Percentiles rank a stretch among this genome's conserved stretches.
These are phyloP conservation scores for Niebla homalea DNA, from an alignment of 495 filamentous ascomycete genomes.

Conservation along the genomic window DNA sequence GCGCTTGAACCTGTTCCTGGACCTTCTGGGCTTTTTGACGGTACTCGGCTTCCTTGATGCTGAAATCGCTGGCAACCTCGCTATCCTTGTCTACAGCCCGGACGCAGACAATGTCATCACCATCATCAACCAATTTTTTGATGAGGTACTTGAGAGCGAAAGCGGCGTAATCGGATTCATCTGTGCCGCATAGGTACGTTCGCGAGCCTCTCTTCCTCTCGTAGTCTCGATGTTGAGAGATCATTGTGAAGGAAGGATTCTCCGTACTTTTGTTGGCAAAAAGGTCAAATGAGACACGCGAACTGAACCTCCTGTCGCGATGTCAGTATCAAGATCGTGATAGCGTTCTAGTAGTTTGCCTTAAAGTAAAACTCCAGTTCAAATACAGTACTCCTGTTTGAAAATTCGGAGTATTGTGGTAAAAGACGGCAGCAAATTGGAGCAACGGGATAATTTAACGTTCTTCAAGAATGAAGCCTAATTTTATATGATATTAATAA, in stretches of 20 bases:
- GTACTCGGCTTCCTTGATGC: conserved; percentile 61
- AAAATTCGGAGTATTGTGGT: no score
- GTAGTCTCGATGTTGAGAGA: conserved; percentile 82
- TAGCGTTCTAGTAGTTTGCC: no score
- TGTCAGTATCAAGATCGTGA: no score
- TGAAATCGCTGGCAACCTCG: conserved; percentile 52
- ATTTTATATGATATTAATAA: no score
- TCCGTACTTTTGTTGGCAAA: conserved; percentile 74
- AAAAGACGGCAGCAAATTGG: no score
- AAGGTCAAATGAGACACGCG: conserved; percentile 81
- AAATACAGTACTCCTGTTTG: no score
- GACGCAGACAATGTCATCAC: conserved; percentile 90
- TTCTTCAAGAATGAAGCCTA: no score
- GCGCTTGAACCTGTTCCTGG: conserved; percentile 66
- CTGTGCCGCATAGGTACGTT: conserved; percentile 87
- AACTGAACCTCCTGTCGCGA: conserved; percentile 30
- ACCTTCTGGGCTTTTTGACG: conserved; percentile 64
- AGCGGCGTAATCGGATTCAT: conserved; percentile 91
- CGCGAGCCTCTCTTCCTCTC: conserved; percentile 69
- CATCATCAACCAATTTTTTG: conserved; percentile 89
- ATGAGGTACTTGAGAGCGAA: conserved; percentile 91
- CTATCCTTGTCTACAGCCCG: conserved; percentile 74
- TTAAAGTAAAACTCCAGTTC: no score
- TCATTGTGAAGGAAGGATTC: conserved; percentile 71
- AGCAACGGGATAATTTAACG: no score